These are phyloP conservation scores for Mortierella sp. DNA, from an alignment of 371 early-diverging fungal genomes.

Conservation along the genomic window DNA sequence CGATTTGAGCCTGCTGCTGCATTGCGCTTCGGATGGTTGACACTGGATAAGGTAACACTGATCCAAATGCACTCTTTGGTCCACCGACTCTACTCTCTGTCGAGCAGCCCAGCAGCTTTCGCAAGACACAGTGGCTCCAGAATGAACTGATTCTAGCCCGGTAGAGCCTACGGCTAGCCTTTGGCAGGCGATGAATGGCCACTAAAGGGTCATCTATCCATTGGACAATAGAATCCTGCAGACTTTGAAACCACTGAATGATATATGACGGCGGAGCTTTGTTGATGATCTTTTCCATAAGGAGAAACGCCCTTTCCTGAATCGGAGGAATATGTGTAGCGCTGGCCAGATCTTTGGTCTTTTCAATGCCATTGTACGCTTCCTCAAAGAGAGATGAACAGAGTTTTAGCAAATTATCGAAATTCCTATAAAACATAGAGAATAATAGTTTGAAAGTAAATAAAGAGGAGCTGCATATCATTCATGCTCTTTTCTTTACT, in stretches of 20 bases:
- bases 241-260: slow-evolving; percentile 11
- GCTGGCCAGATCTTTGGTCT: not conserved
- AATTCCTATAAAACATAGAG: not conserved
- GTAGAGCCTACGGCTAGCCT: slow-evolving; percentile 16
- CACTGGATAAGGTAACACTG: slow-evolving; percentile 18
- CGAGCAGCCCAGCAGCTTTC: slow-evolving; percentile 10
- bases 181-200: slow-evolving; percentile 3
- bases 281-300: slow-evolving; percentile 42
- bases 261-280: slow-evolving; percentile 18
- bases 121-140: slow-evolving; percentile 31
- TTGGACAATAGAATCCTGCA: slow-evolving; percentile 19
- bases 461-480: not conserved
- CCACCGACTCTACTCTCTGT: slow-evolving; percentile 3
- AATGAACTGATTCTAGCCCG: slow-evolving; percentile 13
- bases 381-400: slow-evolving; percentile 26
- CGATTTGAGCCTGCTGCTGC: slow-evolving; percentile 16
- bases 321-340: slow-evolving; percentile 11
- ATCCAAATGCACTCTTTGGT: slow-evolving; percentile 27
- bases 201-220: slow-evolving; percentile 32
- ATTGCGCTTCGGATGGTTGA: slow-evolving; percentile 36
- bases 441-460: not conserved
- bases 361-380: slow-evolving; percentile 14
- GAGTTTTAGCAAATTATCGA: slow-evolving; percentile 14
- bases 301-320: slow-evolving; percentile 26
- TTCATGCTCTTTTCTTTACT: not conserved